phyloP scores from a whole-genome alignment of 2,329 filamentous ascomycete genomes.

The Cytospora chrysosperma region DNA sequence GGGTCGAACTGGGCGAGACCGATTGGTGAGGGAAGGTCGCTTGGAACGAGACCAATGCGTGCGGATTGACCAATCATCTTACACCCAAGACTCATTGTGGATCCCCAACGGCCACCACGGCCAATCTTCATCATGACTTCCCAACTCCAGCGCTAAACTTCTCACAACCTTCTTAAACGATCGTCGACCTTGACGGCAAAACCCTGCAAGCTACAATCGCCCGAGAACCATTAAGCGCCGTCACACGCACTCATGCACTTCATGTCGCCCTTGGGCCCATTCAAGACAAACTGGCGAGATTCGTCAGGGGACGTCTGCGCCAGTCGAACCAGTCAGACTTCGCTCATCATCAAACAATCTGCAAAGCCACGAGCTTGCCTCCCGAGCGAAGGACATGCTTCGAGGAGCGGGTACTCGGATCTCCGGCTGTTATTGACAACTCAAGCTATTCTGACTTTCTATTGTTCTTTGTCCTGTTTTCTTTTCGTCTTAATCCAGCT shows the following conservation, averaged over 20 bases:
- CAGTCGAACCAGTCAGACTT: constrained; percentile 22
- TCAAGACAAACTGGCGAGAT: constrained; percentile 21
- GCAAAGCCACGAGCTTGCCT: neutral
- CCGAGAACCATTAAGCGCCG: constrained; percentile 19
- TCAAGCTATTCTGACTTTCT: neutral
- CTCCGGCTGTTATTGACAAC: neutral
- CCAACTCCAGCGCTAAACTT: constrained; percentile 7
- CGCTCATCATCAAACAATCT: constrained; percentile 17
- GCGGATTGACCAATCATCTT: constrained; percentile 16
- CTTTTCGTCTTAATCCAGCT: neutral
- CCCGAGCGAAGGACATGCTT: neutral
- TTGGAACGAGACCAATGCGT: constrained; percentile 6
- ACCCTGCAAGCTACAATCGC: neutral
- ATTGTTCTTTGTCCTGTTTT: constrained; percentile 13
- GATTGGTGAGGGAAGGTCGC: constrained; percentile 22
- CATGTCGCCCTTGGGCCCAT: constrained; percentile 1
- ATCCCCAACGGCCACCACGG: neutral
- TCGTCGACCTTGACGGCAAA: constrained; percentile 2
- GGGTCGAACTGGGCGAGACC: constrained; percentile 2
- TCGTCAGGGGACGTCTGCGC: constrained; percentile 20
- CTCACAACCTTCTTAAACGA: neutral
- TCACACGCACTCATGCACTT: constrained; percentile 6
- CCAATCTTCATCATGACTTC: neutral
- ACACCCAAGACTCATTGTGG: constrained; percentile 7
- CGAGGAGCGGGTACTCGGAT: neutral